phyloP scores from a whole-genome alignment of 305 asterid species.

The Fraxinus angustifolia region DNA sequence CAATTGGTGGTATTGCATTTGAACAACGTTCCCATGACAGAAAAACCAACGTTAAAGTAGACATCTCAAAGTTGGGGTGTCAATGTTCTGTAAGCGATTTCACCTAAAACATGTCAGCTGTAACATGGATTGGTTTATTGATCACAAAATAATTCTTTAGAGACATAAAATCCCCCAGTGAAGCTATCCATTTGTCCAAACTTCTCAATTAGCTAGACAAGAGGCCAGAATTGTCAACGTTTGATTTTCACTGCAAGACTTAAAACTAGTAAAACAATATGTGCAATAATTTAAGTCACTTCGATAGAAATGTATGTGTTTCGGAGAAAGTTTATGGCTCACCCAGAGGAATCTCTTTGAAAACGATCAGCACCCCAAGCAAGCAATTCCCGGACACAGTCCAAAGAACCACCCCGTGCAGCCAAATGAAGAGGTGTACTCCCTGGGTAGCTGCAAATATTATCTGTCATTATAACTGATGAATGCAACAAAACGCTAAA shows the following conservation, averaged over 20 bases:
- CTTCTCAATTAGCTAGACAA: background rate
- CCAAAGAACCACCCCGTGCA: conserved; percentile 83
- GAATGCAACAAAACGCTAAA: background rate
- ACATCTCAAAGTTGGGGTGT: background rate
- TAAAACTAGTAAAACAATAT: background rate
- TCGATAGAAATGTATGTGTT: background rate
- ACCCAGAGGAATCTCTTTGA: conserved; percentile 79
- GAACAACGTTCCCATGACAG: background rate
- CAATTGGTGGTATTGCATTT: background rate
- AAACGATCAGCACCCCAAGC: conserved; percentile 85
- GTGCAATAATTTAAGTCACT: background rate
- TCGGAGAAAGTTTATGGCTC: conserved; percentile 20
- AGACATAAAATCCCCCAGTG: background rate
- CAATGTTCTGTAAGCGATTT: background rate
- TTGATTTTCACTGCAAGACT: background rate
- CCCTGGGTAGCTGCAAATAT: conserved; percentile 55
- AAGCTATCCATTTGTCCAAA: background rate
- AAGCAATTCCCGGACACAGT: conserved; percentile 75
- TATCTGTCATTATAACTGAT: conserved; percentile 16
- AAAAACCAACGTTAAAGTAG: background rate
- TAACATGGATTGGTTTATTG: background rate
- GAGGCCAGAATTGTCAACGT: background rate
- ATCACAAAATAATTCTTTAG: background rate
- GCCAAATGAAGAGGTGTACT: conserved; percentile 87
- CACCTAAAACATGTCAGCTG: background rate